phyloP scores from a whole-genome alignment of 2,329 filamentous ascomycete genomes.

The Didymella exigua region DNA sequence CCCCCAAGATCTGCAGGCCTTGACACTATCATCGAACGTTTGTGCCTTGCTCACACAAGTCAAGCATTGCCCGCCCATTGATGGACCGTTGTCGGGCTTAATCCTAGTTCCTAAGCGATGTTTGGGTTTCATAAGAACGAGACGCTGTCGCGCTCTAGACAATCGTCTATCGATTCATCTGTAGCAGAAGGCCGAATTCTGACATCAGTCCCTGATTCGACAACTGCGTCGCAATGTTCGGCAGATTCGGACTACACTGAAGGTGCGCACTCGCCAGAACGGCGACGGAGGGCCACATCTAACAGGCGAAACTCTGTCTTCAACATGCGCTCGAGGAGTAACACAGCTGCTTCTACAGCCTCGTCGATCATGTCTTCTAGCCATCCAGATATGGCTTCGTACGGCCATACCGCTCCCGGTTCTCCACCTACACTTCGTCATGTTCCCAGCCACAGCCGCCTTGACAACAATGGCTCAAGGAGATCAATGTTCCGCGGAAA shows the following conservation, averaged over 20 bases:
- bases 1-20: slow-evolving; percentile 36
- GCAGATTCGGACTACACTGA: slow-evolving; percentile 32
- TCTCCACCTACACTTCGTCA: slow-evolving; percentile 35
- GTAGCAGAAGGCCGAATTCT: slow-evolving; percentile 28
- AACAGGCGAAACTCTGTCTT: slow-evolving; percentile 46
- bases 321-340: slow-evolving; percentile 46
- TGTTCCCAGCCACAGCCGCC: slow-evolving; percentile 25
- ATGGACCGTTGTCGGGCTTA: slow-evolving; percentile 23
- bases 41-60: slow-evolving; percentile 31
- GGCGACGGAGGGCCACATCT: slow-evolving; percentile 25
- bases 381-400: slow-evolving; percentile 30
- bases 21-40: slow-evolving; percentile 17
- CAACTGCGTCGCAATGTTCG: slow-evolving; percentile 31
- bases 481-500: slow-evolving; percentile 44
- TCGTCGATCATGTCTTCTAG: slow-evolving; percentile 35
- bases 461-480: slow-evolving; percentile 31
- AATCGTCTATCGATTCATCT: slow-evolving; percentile 43
- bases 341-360: slow-evolving; percentile 44
- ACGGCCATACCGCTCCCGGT: slow-evolving; percentile 20
- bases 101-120: slow-evolving; percentile 33
- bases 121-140: slow-evolving; percentile 47
- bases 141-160: slow-evolving; percentile 36
- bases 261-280: slow-evolving; percentile 42
- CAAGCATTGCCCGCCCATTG: slow-evolving; percentile 30
- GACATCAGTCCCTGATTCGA: slow-evolving; percentile 32